These are phyloP conservation scores for Plenodomus tracheiphilus DNA, from an alignment of 2,329 filamentous ascomycete genomes.

Conservation along the genomic window DNA sequence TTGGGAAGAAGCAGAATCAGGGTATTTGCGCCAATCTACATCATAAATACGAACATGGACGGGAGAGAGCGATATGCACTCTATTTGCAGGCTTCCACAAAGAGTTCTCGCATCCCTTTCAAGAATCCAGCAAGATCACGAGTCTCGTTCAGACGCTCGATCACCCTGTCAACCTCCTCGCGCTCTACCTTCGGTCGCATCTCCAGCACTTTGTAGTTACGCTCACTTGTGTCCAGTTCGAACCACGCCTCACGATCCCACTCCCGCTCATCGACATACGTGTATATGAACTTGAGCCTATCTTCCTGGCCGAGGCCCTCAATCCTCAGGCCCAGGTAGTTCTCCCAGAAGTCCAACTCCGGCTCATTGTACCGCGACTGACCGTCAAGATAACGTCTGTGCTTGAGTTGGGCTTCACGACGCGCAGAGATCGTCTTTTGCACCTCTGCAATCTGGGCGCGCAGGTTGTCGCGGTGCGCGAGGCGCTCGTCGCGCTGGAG, in stretches of 20 bases:
- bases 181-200: slow-evolving; percentile 80
- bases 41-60: not conserved
- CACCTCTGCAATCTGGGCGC: slow-evolving; percentile 63
- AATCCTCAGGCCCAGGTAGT: slow-evolving; percentile 83
- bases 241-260: slow-evolving; percentile 93
- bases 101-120: slow-evolving; percentile 81
- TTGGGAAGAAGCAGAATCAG: slow-evolving; percentile 1
- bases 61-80: not conserved
- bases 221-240: slow-evolving; percentile 77
- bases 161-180: slow-evolving; percentile 74
- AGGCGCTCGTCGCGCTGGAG: slow-evolving; percentile 60
- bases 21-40: slow-evolving; percentile 3
- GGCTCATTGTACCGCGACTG: slow-evolving; percentile 89
- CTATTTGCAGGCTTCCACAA: slow-evolving; percentile 60
- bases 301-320: slow-evolving; percentile 86
- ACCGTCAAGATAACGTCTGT: slow-evolving; percentile 74
- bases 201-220: slow-evolving; percentile 83
- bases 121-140: slow-evolving; percentile 72
- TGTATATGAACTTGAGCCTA: slow-evolving; percentile 86
- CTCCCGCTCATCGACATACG: slow-evolving; percentile 81
- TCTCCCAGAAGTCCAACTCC: slow-evolving; percentile 95
- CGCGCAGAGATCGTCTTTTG: slow-evolving; percentile 71
- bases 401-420: slow-evolving; percentile 71
- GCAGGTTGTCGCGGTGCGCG: slow-evolving; percentile 59
- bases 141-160: slow-evolving; percentile 80